These are phyloP conservation scores for Trichoderma semiorbis DNA, from an alignment of 2,329 filamentous ascomycete species.

Conservation along the genomic window DNA sequence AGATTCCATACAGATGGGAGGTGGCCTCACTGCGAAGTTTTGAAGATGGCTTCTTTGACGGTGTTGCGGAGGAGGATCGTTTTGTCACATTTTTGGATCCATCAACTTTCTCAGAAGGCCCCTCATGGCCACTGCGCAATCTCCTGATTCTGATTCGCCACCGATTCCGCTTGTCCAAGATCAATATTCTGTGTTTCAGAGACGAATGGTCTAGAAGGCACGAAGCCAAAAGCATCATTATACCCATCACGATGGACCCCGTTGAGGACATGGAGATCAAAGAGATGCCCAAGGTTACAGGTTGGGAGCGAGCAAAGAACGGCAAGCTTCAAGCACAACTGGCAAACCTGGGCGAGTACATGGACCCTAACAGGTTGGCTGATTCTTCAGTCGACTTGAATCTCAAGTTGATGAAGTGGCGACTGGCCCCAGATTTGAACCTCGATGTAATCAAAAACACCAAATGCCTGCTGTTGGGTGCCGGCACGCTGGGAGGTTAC, in stretches of 20 bases:
- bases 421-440: slow-evolving; percentile 83
- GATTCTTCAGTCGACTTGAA: slow-evolving; percentile 96
- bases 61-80: slow-evolving; percentile 65
- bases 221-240: slow-evolving; percentile 75
- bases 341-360: slow-evolving; percentile 84
- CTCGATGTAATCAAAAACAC: slow-evolving; percentile 86
- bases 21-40: slow-evolving; percentile 73
- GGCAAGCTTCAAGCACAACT: slow-evolving; percentile 75
- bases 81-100: slow-evolving; percentile 89
- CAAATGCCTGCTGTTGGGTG: slow-evolving; percentile 85
- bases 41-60: slow-evolving; percentile 83
- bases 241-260: slow-evolving; percentile 59
- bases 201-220: slow-evolving; percentile 76
- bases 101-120: slow-evolving; percentile 82
- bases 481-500: slow-evolving; percentile 90
- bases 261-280: slow-evolving; percentile 41
- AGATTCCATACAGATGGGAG: slow-evolving; percentile 69
- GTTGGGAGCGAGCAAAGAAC: slow-evolving; percentile 83
- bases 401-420: slow-evolving; percentile 98
- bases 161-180: slow-evolving; percentile 70
- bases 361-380: slow-evolving; percentile 83
- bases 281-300: slow-evolving; percentile 82
- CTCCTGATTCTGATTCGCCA: slow-evolving; percentile 80
- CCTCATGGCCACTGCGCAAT: slow-evolving; percentile 91
- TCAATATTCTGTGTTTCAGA: slow-evolving; percentile 86